Base-by-base conservation (phyloP, 73 alveolate species). In the Paramecium sonneborni region DNA sequence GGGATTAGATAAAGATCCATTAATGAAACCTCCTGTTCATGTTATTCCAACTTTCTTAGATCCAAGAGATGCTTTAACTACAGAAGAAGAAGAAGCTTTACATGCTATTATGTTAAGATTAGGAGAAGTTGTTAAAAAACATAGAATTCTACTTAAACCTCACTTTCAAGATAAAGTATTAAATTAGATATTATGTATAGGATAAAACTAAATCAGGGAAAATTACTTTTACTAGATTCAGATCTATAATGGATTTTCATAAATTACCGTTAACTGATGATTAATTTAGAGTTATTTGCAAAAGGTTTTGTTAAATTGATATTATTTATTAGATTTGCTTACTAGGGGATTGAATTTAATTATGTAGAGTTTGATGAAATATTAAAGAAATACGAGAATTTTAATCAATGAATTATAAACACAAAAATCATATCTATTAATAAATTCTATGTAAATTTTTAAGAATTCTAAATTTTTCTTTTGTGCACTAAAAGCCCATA, bases 1-100 rank as follows among this genome's bases (percentile, higher is more conserved):
- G 90, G 97, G 95, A 46, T 95, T 97, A 23, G 99, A 97, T 67
- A 97, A 97, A 82, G 97, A 96, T 87, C 99, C 99, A 35, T 46
- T 92, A 28, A 82, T 85, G 84, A 96, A 92, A 68, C 95, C 96
- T 21, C 86, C 67, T 8, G 96, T 93, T 21, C 96, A 88, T 93
- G 95, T 86, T 57, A 94, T 95, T 39, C 98, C 98, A 10, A 92
- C 95, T 39, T 92, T 95, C 82, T 85, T 97, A 2, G 98, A 97
- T 92, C 99, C 99, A 18, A 97, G 96, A 92, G 98, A 97, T 76
- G 97, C 95, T 15, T 93, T 97, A 11, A 97, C 92, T 72, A 82
- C 93, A 39, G 96, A 92, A 57, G 99, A 97, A 88, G 99, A 96
- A 56, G 93, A 93, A 21, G 96, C 76, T 23, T 85, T 97, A 12